A percentile compares a stretch with the other conserved stretches of the same genome.
These are phyloP conservation scores for Cynanchum wilfordii DNA, from an alignment of 257 asterid genomes.

Conservation along the genomic window DNA sequence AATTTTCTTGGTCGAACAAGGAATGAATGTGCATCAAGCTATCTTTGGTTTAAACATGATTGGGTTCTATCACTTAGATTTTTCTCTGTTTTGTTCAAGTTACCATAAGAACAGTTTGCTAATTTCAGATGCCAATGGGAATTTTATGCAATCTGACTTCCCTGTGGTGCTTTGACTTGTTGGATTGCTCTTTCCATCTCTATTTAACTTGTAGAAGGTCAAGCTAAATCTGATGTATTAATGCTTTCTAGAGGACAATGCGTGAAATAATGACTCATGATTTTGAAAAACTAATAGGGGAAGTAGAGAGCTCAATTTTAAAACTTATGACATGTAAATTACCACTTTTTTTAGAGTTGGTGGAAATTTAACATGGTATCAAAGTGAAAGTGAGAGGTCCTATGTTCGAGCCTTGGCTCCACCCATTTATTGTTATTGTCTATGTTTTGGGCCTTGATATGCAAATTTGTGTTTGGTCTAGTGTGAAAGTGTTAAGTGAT, in stretches of 20 bases:
- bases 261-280: neutral
- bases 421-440: no score
- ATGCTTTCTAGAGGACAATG: neutral
- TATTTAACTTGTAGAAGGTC: neutral
- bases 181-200: neutral
- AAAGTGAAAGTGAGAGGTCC: no score
- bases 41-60: neutral
- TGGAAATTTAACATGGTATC: no score
- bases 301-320: neutral
- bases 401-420: no score
- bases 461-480: no score
- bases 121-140: neutral
- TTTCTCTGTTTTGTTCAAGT: neutral
- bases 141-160: neutral
- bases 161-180: neutral
- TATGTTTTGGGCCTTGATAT: no score
- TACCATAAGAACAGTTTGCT: neutral
- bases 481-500: no score
- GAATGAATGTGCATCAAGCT: slow-evolving; percentile 11
- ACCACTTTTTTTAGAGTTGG: no score
- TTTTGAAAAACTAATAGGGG: neutral
- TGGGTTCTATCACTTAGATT: slow-evolving; percentile 1
- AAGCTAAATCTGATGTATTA: neutral
- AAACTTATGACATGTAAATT: neutral
- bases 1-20: slow-evolving; percentile 10